phyloP scores from a whole-genome alignment of 1,139 yeast species.

The Diutina catenulata region DNA sequence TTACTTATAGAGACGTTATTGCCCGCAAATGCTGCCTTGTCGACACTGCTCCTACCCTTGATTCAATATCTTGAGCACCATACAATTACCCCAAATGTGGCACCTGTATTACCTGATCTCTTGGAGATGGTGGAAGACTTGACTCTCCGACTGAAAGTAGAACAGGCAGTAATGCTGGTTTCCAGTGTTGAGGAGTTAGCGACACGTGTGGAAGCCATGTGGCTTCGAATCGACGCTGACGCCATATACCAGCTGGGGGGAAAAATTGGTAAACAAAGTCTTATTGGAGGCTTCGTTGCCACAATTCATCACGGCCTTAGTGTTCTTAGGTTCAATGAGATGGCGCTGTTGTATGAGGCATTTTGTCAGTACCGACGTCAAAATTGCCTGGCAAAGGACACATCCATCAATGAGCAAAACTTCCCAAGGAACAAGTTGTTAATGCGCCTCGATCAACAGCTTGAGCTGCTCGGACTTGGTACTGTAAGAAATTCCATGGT shows the following conservation, averaged over 20 bases:
- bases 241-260: no score
- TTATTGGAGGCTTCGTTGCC: conserved; percentile 25
- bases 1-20: conserved; percentile 11
- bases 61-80: conserved; percentile 17
- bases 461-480: neutral
- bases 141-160: conserved; percentile 12
- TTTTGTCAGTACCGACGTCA: conserved; percentile 36
- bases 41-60: conserved; percentile 11
- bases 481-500: conserved; percentile 9
- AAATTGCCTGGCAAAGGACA: neutral
- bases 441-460: neutral
- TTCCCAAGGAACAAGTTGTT: conserved; percentile 3
- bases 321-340: conserved; percentile 48
- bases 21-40: conserved; percentile 8
- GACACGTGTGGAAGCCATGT: conserved; percentile 6
- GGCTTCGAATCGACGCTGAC: no score
- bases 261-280: conserved; percentile 7
- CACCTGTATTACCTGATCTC: no score
- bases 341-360: conserved; percentile 38
- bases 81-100: no score
- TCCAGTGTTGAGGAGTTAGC: conserved; percentile 7
- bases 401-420: conserved; percentile 6
- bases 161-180: conserved; percentile 5
- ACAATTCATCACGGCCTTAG: conserved; percentile 37
- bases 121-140: conserved; percentile 29